Percentiles rank a stretch among this genome's conserved stretches.
Evolutionary conservation across 2,329 filamentous ascomycete genomes (phyloP).

Genomic region (Dactylellina sp.): DNA sequence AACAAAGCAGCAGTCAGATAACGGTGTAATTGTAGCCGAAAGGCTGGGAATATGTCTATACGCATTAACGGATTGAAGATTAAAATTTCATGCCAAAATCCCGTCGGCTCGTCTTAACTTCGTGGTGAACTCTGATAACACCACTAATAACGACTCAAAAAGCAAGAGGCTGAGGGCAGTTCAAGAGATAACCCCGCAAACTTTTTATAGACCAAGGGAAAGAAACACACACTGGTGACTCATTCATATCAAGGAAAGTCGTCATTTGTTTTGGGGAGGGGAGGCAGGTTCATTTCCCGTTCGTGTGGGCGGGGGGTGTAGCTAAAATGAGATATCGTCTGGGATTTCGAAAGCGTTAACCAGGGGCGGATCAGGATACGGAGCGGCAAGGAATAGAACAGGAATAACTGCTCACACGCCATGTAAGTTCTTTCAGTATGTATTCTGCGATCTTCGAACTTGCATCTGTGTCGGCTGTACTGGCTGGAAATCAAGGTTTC

Average conservation of each 20-base stretch:
- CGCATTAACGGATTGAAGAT: conserved; percentile 1
- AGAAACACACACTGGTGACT: neutral
- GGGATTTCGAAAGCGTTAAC: neutral
- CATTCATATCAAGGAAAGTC: neutral
- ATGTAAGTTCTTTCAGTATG: neutral
- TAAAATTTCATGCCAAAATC: conserved; percentile 17
- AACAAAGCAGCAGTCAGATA: no score
- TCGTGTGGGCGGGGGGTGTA: neutral
- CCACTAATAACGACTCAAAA: neutral
- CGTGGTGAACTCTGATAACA: neutral
- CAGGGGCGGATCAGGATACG: conserved; percentile 8
- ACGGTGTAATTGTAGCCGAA: no score
- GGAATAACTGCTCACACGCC: conserved; percentile 23
- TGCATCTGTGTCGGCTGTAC: conserved; percentile 8
- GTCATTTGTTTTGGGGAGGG: neutral
- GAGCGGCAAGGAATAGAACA: conserved; percentile 23
- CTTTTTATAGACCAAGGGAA: neutral
- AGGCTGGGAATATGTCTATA: neutral
- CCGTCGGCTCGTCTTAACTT: conserved; percentile 36
- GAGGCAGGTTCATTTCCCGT: neutral
- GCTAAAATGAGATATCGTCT: no score
- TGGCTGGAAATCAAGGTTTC: conserved; percentile 15
- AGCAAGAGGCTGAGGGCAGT: neutral
- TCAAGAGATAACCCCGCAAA: neutral
- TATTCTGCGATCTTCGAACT: conserved; percentile 23